phyloP scores from a whole-genome alignment of 2,329 filamentous ascomycete genomes.

The Colletotrichum sp. region DNA sequence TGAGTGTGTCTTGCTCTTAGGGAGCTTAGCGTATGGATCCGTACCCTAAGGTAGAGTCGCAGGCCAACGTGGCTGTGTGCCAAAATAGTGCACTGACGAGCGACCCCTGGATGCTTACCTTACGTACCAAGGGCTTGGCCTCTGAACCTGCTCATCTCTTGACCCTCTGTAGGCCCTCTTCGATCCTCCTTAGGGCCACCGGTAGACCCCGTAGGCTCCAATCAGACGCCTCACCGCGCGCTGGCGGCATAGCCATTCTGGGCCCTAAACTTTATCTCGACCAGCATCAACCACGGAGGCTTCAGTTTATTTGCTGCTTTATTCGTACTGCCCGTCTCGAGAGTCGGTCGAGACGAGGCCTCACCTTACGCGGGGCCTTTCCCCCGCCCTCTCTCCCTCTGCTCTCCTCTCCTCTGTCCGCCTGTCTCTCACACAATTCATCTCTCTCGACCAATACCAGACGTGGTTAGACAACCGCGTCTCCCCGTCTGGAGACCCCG shows the following conservation, averaged over 20 bases:
- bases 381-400: not conserved
- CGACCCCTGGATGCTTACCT: not conserved
- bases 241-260: not conserved
- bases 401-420: not conserved
- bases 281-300: constrained; percentile 11
- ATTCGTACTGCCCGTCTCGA: not conserved
- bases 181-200: not conserved
- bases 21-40: not conserved
- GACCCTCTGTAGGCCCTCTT: not conserved
- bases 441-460: not conserved
- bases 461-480: not conserved
- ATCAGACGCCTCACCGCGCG: not conserved
- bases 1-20: not conserved
- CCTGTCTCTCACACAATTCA: not conserved
- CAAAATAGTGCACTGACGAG: not conserved
- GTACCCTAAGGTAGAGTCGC: not conserved
- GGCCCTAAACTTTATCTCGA: constrained; percentile 5
- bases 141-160: not conserved
- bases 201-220: not conserved
- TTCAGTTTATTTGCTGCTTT: not conserved
- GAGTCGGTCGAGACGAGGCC: not conserved
- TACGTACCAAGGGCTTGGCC: not conserved
- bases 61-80: constrained; percentile 1
- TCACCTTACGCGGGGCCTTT: not conserved
- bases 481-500: not conserved